phyloP scores from a whole-genome alignment of 2,329 filamentous ascomycete species.

The Fusarium paranaense region DNA sequence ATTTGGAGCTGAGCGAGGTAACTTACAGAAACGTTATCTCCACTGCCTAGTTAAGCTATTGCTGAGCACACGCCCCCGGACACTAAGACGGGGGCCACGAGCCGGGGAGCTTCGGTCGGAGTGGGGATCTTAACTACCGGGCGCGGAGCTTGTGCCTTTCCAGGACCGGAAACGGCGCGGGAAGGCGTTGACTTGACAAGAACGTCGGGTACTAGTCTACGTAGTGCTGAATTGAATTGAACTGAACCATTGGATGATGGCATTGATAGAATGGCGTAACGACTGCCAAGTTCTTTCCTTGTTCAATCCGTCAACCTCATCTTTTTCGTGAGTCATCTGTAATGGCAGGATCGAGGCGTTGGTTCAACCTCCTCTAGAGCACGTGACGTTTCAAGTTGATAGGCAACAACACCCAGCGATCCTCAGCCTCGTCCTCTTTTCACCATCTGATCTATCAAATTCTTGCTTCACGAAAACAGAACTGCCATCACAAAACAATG shows the following conservation, averaged over 20 bases:
- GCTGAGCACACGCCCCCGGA: neutral
- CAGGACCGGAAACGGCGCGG: neutral
- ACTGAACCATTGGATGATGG: neutral
- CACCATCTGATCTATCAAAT: neutral
- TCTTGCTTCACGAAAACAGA: neutral
- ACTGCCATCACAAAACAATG: neutral
- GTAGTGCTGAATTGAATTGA: neutral
- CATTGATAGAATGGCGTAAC: neutral
- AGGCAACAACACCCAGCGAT: neutral
- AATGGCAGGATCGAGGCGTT: neutral
- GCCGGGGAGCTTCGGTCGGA: neutral
- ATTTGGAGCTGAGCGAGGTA: neutral
- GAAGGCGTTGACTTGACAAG: neutral
- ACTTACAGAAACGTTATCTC: no score
- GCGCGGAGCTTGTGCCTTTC: neutral
- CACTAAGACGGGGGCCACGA: neutral
- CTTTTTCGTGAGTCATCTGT: neutral
- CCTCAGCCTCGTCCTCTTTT: neutral
- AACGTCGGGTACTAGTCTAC: neutral
- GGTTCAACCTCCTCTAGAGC: neutral
- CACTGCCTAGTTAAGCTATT: neutral
- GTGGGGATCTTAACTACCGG: neutral
- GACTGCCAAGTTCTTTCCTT: neutral
- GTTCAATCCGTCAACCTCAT: neutral
- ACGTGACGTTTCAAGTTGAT: neutral